These are phyloP conservation scores for Moesziomyces parantarcticus DNA, from an alignment of 1,284 basidiomycete species.

Conservation along the genomic window DNA sequence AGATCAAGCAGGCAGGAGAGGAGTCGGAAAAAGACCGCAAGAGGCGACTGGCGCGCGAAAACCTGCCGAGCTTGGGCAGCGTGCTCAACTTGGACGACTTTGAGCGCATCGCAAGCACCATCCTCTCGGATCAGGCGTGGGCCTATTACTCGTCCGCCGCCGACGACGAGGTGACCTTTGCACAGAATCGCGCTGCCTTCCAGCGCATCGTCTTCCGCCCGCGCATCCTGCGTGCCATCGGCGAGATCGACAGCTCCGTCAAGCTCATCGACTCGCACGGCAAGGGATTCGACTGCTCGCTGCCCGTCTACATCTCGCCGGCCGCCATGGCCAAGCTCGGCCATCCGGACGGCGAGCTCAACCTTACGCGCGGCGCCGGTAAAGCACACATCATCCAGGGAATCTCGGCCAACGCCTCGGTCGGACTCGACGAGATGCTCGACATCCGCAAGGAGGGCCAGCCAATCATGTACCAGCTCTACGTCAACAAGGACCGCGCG, in stretches of 20 bases:
- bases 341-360: constrained; percentile 91
- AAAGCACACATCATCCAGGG: constrained; percentile 82
- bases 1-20: constrained; percentile 40
- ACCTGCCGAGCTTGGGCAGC: constrained; percentile 76
- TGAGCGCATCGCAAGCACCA: constrained; percentile 71
- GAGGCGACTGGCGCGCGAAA: constrained; percentile 37
- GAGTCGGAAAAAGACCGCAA: constrained; percentile 45
- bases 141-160: constrained; percentile 67
- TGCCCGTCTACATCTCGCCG: constrained; percentile 77
- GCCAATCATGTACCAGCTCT: constrained; percentile 72
- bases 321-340: constrained; percentile 90
- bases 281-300: constrained; percentile 17
- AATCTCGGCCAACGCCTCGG: constrained; percentile 85
- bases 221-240: constrained; percentile 87
- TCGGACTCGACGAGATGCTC: constrained; percentile 79
- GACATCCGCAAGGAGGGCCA: constrained; percentile 74
- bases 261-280: constrained; percentile 31
- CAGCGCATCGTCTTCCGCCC: constrained; percentile 97
- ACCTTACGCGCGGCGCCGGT: constrained; percentile 81
- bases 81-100: constrained; percentile 91
- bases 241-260: constrained; percentile 76
- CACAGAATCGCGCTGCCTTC: constrained; percentile 83
- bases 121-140: constrained; percentile 63
- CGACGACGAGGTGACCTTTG: constrained; percentile 71
- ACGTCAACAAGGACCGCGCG: constrained; percentile 80